These are phyloP conservation scores for Globisporangium megalacanthum DNA, from an alignment of 352 stramenopile genomes.

Conservation along the genomic window DNA sequence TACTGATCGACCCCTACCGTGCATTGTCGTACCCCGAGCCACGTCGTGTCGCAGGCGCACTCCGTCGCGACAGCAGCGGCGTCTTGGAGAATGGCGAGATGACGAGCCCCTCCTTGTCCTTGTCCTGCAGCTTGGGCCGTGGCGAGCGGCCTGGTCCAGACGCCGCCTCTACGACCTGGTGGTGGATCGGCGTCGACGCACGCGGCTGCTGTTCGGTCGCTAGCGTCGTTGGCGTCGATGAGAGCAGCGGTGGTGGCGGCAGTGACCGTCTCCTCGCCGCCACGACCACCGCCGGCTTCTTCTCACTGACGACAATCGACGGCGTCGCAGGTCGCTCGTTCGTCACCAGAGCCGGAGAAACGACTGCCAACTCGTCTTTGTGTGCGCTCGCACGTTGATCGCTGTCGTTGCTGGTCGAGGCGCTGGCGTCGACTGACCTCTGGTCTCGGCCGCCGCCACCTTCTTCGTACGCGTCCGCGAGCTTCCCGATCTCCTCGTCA, in stretches of 20 bases:
- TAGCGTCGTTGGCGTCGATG: background rate
- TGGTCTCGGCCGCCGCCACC: background rate
- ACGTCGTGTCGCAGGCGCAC: slow-evolving; percentile 20
- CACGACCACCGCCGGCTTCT: background rate
- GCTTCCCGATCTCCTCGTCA: slow-evolving; percentile 34
- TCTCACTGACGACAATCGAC: slow-evolving; percentile 1
- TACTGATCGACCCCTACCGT: slow-evolving; percentile 19
- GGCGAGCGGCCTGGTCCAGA: slow-evolving; percentile 30
- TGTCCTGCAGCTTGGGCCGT: slow-evolving; percentile 23
- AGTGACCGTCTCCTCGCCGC: slow-evolving; percentile 1
- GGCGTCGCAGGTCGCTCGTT: background rate
- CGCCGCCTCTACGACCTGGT: slow-evolving; percentile 8
- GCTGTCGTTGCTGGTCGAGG: background rate
- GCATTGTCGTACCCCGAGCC: slow-evolving; percentile 58
- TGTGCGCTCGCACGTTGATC: background rate
- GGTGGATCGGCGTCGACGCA: slow-evolving; percentile 13
- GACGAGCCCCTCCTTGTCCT: slow-evolving; percentile 4
- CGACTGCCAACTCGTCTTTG: background rate
- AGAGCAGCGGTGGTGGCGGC: slow-evolving; percentile 1
- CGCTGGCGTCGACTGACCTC: background rate
- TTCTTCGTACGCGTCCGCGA: slow-evolving; percentile 65
- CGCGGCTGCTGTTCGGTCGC: slow-evolving; percentile 7
- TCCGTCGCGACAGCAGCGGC: slow-evolving; percentile 45
- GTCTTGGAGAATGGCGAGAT: slow-evolving; percentile 73
- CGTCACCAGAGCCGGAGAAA: background rate